Conservation (phyloP, 2,329 filamentous ascomycete species). For the Diaporthe eres region DNA sequence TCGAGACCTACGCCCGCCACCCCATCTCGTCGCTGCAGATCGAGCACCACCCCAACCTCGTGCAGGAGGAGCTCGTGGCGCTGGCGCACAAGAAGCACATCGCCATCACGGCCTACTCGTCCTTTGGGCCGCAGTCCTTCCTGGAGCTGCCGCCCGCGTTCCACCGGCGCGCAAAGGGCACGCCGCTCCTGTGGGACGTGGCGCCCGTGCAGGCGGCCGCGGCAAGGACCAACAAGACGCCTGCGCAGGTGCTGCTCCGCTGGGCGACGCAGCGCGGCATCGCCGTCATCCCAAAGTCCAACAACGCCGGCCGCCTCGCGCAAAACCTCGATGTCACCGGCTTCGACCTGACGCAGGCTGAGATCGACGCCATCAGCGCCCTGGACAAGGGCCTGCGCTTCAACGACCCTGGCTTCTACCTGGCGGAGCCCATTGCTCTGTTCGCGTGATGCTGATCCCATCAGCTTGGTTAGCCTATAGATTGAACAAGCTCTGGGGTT, state of each 20-base stretch:
- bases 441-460: neutral
- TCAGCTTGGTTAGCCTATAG: no score
- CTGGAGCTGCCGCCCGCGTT: conserved; percentile 8
- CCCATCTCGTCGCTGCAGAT: conserved; percentile 12
- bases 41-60: conserved; percentile 10
- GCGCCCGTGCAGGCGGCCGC: neutral
- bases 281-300: neutral
- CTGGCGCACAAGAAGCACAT: neutral
- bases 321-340: neutral
- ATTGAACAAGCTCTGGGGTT: no score
- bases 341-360: conserved; percentile 1
- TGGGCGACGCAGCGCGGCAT: conserved; percentile 4
- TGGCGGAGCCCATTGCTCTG: neutral
- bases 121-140: conserved; percentile 4
- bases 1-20: conserved; percentile 14
- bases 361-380: neutral
- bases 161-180: neutral
- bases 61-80: neutral
- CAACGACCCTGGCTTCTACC: neutral
- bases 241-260: neutral
- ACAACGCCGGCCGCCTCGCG: neutral
- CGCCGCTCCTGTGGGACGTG: neutral
- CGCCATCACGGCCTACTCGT: conserved; percentile 9
- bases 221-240: conserved; percentile 1
- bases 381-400: conserved; percentile 5